These are phyloP conservation scores for Lepiota brunneoincarnata DNA, from an alignment of 768 basidiomycete genomes.

Conservation along the genomic window DNA sequence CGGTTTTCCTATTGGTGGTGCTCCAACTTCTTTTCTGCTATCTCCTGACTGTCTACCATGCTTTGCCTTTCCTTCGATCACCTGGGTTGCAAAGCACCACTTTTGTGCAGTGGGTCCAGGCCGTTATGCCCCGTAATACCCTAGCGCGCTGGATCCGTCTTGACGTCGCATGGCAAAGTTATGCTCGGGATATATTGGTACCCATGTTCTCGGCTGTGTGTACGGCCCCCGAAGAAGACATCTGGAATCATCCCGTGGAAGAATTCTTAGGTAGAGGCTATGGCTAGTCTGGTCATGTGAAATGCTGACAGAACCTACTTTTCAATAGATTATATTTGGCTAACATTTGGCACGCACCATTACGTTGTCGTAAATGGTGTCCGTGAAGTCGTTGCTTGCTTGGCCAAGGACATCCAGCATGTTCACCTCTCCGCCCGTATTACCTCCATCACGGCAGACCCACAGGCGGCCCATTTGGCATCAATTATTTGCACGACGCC, in stretches of 20 bases:
- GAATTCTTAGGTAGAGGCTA: conserved; percentile 59
- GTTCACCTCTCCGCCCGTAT: conserved; percentile 57
- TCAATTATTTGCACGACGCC: conserved; percentile 35
- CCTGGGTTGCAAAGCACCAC: conserved; percentile 29
- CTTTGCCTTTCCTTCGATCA: conserved; percentile 40
- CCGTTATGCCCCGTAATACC: conserved; percentile 36
- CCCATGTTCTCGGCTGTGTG: conserved; percentile 75
- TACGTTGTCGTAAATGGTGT: conserved; percentile 63
- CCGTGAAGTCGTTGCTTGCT: conserved; percentile 51
- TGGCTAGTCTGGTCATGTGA: not conserved
- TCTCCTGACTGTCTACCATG: conserved; percentile 38
- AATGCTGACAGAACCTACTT: not conserved
- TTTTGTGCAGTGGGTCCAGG: conserved; percentile 47
- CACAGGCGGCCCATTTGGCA: conserved; percentile 27
- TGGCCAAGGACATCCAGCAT: conserved; percentile 43
- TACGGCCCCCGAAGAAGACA: conserved; percentile 55
- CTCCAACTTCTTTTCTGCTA: conserved; percentile 45
- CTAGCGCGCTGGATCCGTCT: conserved; percentile 42
- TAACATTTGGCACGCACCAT: conserved; percentile 65
- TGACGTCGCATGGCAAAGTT: conserved; percentile 50
- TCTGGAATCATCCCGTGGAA: conserved; percentile 57
- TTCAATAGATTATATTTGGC: conserved; percentile 62
- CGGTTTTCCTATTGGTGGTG: conserved; percentile 40
- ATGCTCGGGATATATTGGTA: conserved; percentile 51
- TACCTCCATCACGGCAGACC: conserved; percentile 39